Evolutionary conservation across 495 filamentous ascomycete species (phyloP).

Genomic region (Cercophora sp.): DNA sequence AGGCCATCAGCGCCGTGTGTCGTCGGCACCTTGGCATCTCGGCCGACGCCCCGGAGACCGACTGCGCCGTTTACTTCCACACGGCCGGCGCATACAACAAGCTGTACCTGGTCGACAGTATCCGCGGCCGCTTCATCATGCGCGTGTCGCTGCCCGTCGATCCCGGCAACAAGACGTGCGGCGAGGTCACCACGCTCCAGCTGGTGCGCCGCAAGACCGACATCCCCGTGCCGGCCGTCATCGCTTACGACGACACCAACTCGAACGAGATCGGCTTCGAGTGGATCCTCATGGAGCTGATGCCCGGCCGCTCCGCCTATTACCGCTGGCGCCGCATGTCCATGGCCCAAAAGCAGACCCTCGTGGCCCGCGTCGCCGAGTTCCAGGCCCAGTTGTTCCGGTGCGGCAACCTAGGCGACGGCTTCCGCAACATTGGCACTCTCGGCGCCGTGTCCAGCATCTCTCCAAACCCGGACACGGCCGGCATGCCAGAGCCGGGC

Average conservation of each 20-base stretch:
- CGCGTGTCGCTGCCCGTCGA: slow-evolving; percentile 53
- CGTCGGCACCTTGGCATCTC: slow-evolving; percentile 23
- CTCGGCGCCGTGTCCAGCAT: too few relatives aligned
- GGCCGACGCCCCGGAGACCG: not conserved
- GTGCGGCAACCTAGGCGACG: slow-evolving; percentile 22
- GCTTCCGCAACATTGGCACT: slow-evolving; percentile 37
- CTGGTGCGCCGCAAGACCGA: slow-evolving; percentile 43
- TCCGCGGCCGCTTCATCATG: slow-evolving; percentile 35
- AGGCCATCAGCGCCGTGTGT: slow-evolving; percentile 22
- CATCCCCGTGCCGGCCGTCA: slow-evolving; percentile 49
- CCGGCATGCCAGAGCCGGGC: slow-evolving; percentile 11
- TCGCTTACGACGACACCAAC: slow-evolving; percentile 43
- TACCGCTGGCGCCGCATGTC: slow-evolving; percentile 40
- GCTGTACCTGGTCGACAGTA: slow-evolving; percentile 33
- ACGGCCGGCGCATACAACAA: slow-evolving; percentile 31
- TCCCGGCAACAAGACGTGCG: slow-evolving; percentile 47
- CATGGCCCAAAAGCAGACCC: slow-evolving; percentile 30
- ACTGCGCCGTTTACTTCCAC: slow-evolving; percentile 21
- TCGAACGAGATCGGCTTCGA: slow-evolving; percentile 52
- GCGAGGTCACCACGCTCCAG: slow-evolving; percentile 53
- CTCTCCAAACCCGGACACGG: too few relatives aligned
- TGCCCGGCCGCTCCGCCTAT: slow-evolving; percentile 39
- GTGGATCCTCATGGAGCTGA: slow-evolving; percentile 55
- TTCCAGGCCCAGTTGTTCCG: slow-evolving; percentile 29
- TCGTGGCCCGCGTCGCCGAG: slow-evolving; percentile 37